Percentiles rank a stretch among this genome's conserved stretches.
Evolutionary conservation across 768 basidiomycete genomes (phyloP).

Genomic region (Dentipellis fragilis): DNA sequence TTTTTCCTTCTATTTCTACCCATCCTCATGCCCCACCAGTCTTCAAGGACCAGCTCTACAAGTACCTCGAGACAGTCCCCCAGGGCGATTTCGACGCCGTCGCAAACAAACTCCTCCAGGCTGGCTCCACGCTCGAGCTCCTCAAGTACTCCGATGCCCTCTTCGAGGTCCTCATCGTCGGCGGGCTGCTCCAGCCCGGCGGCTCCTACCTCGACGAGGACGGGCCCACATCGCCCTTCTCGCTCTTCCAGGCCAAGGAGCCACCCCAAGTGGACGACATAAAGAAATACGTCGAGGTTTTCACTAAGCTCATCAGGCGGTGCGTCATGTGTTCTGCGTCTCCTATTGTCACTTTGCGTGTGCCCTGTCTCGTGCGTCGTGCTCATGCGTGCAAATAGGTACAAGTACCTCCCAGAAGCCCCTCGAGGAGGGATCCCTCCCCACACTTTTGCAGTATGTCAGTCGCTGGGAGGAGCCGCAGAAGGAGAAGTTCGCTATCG

Average conservation of each 20-base stretch:
- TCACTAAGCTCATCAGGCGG: constrained; percentile 95
- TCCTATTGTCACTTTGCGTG: not conserved
- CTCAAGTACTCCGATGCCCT: constrained; percentile 96
- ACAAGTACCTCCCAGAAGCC: constrained; percentile 99
- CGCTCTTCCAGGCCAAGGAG: constrained; percentile 72
- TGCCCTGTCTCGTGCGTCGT: not conserved
- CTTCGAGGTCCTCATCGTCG: constrained; percentile 93
- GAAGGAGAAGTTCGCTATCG: constrained; percentile 75
- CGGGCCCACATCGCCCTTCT: constrained; percentile 80
- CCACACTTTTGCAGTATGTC: constrained; percentile 79
- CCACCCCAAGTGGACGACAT: constrained; percentile 76
- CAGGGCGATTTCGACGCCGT: constrained; percentile 76
- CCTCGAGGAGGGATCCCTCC: constrained; percentile 78
- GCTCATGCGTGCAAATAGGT: constrained; percentile 36
- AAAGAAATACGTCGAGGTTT: constrained; percentile 88
- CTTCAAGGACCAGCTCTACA: constrained; percentile 89
- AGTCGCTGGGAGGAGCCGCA: constrained; percentile 72
- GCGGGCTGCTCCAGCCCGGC: constrained; percentile 93
- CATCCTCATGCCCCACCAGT: constrained; percentile 32
- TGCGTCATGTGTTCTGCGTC: constrained; percentile 21
- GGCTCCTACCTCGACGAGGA: constrained; percentile 85
- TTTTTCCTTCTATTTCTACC: constrained; percentile 1
- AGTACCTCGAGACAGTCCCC: constrained; percentile 77
- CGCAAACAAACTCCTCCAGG: constrained; percentile 77
- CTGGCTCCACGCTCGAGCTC: constrained; percentile 87